phyloP scores from a whole-genome alignment of 768 basidiomycete genomes.

The Mycena galopus region DNA sequence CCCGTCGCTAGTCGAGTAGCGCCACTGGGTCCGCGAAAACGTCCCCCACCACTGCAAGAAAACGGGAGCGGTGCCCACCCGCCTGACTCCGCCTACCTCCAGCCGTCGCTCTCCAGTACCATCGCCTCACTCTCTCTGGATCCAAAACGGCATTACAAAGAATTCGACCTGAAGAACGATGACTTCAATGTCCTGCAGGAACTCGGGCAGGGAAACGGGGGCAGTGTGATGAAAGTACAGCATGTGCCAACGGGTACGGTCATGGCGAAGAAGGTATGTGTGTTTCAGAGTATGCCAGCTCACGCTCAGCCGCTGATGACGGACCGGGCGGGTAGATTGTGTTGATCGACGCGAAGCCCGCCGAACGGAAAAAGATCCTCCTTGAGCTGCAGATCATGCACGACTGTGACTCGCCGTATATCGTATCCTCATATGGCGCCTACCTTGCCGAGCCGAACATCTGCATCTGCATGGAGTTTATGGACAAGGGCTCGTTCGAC shows the following conservation, averaged over 20 bases:
- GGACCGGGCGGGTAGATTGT: slow-evolving; percentile 72
- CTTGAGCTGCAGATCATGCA: slow-evolving; percentile 99
- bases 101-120: slow-evolving; percentile 85
- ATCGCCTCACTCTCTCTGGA: slow-evolving; percentile 88
- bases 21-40: slow-evolving; percentile 65
- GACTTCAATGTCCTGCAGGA: slow-evolving; percentile 92
- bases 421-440: slow-evolving; percentile 97
- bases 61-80: slow-evolving; percentile 54
- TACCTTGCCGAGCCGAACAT: slow-evolving; percentile 98
- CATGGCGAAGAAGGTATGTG: slow-evolving; percentile 96
- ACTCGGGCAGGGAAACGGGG: slow-evolving; percentile 96
- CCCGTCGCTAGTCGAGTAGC: slow-evolving; percentile 64
- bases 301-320: slow-evolving; percentile 16
- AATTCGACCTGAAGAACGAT: slow-evolving; percentile 76
- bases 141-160: slow-evolving; percentile 86
- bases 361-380: slow-evolving; percentile 96
- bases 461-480: slow-evolving; percentile 98
- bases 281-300: slow-evolving; percentile 18
- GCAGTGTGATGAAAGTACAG: slow-evolving; percentile 96
- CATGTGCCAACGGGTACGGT: slow-evolving; percentile 91
- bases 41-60: slow-evolving; percentile 80
- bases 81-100: slow-evolving; percentile 55
- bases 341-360: slow-evolving; percentile 95
- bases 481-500: slow-evolving; percentile 95
- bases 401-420: slow-evolving; percentile 93